Evolutionary conservation across 805 yeast genomes (phyloP).

Genomic region (Ogataea trehaloabstinens): DNA sequence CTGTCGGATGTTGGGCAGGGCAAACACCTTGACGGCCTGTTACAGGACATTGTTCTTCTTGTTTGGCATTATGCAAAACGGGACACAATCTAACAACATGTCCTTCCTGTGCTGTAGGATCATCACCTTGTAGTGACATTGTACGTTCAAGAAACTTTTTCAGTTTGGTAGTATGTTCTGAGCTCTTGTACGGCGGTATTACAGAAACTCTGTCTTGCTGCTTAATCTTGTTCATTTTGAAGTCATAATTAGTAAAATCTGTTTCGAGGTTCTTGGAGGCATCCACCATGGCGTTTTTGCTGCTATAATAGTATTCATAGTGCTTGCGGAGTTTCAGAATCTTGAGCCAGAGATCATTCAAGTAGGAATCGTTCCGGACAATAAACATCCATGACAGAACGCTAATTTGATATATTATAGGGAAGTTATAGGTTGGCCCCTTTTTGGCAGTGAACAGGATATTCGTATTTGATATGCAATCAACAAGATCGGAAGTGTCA

Average conservation of each 20-base stretch:
- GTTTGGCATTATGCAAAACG: slow-evolving; percentile 6
- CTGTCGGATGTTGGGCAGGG: slow-evolving; percentile 16
- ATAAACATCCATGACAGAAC: slow-evolving; percentile 59
- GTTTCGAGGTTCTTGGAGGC: slow-evolving; percentile 31
- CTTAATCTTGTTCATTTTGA: slow-evolving; percentile 23
- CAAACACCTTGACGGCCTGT: slow-evolving; percentile 25
- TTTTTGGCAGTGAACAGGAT: slow-evolving; percentile 36
- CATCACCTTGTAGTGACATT: slow-evolving; percentile 12
- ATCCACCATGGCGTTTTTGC: slow-evolving; percentile 29
- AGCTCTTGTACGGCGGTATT: slow-evolving; percentile 24
- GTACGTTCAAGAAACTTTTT: slow-evolving; percentile 32
- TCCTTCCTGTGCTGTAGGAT: slow-evolving; percentile 1
- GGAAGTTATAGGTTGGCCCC: slow-evolving; percentile 34
- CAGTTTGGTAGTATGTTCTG: slow-evolving; percentile 32
- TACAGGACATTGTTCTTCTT: slow-evolving; percentile 21
- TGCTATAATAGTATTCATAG: slow-evolving; percentile 35
- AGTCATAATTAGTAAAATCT: slow-evolving; percentile 32
- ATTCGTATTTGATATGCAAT: slow-evolving; percentile 33
- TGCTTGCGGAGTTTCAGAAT: slow-evolving; percentile 35
- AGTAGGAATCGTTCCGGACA: slow-evolving; percentile 56
- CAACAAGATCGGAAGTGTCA: slow-evolving; percentile 30
- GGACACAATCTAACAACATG: slow-evolving; percentile 6
- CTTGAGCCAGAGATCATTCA: slow-evolving; percentile 50
- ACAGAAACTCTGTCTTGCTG: slow-evolving; percentile 15
- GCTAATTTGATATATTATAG: slow-evolving; percentile 39